These are phyloP conservation scores for Glycyrrhiza uralensis DNA, from an alignment of 306 rosid genomes.

Conservation along the genomic window DNA sequence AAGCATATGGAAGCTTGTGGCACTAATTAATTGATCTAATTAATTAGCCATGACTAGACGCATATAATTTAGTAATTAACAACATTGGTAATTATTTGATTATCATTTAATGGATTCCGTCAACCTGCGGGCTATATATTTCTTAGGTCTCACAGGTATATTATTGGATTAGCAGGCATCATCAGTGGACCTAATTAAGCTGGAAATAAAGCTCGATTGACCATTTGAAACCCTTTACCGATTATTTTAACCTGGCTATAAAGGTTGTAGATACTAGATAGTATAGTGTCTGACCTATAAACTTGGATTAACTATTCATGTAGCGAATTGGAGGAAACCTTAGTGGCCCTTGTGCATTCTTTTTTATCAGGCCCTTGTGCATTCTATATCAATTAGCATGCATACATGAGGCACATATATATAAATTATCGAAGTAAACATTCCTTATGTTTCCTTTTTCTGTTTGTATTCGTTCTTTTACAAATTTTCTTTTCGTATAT, in stretches of 20 bases:
- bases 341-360: neutral
- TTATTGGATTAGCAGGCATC: conserved; percentile 37
- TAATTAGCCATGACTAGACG: neutral
- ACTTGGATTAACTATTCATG: conserved; percentile 17
- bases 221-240: conserved; percentile 4
- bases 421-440: neutral
- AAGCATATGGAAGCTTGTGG: conserved; percentile 13
- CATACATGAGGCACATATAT: neutral
- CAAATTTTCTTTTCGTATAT: neutral
- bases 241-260: conserved; percentile 18
- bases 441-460: conserved; percentile 6
- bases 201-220: conserved; percentile 39
- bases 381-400: neutral
- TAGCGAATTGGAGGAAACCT: neutral
- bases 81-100: neutral
- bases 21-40: neutral
- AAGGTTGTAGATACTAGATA: neutral
- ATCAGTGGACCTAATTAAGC: conserved; percentile 36
- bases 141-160: conserved; percentile 1
- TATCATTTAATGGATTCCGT: conserved; percentile 33
- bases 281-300: conserved; percentile 38
- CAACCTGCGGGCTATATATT: conserved; percentile 12
- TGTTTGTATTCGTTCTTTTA: neutral
- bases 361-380: too few species aligned
- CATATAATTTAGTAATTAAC: too few species aligned